These are phyloP conservation scores for Jimgerdemannia flammicorona DNA, from an alignment of 192 early-diverging fungal species.

Conservation along the genomic window DNA sequence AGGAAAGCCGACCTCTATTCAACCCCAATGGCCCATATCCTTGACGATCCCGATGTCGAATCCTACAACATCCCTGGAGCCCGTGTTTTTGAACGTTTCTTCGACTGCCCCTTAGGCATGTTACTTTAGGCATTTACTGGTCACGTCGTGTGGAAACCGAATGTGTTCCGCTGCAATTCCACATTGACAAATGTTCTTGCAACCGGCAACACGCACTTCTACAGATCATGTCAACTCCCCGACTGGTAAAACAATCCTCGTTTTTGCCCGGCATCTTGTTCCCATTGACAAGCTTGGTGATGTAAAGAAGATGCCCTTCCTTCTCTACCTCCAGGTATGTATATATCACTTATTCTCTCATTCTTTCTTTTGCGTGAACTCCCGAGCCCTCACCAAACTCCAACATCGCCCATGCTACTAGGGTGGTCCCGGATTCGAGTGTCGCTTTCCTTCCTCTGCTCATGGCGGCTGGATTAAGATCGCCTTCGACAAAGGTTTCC, in stretches of 20 bases:
- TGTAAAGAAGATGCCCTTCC: conserved; percentile 49
- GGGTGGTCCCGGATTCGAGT: conserved; percentile 59
- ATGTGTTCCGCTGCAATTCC: too few relatives aligned
- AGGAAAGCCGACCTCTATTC: too few relatives aligned
- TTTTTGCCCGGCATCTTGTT: conserved; percentile 56
- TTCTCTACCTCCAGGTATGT: conserved; percentile 50
- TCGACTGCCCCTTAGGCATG: conserved; percentile 50
- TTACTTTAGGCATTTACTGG: too few relatives aligned
- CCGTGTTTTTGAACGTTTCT: conserved; percentile 55
- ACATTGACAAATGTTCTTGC: background rate
- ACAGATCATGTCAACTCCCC: conserved; percentile 11
- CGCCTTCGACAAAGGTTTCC: conserved; percentile 59
- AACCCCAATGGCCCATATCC: conserved; percentile 26
- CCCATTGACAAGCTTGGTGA: conserved; percentile 42
- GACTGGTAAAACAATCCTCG: conserved; percentile 20
- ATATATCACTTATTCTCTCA: background rate
- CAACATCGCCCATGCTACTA: conserved; percentile 3
- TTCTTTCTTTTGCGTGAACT: conserved; percentile 2
- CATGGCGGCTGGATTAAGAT: conserved; percentile 46
- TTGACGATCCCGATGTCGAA: conserved; percentile 45
- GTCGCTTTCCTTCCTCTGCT: conserved; percentile 37
- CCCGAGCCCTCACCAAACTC: too few relatives aligned
- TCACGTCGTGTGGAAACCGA: background rate
- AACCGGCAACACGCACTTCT: background rate
- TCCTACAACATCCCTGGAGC: conserved; percentile 48